Base-by-base conservation (phyloP, 768 basidiomycete species). In the Tricholoma hemisulphureum region DNA sequence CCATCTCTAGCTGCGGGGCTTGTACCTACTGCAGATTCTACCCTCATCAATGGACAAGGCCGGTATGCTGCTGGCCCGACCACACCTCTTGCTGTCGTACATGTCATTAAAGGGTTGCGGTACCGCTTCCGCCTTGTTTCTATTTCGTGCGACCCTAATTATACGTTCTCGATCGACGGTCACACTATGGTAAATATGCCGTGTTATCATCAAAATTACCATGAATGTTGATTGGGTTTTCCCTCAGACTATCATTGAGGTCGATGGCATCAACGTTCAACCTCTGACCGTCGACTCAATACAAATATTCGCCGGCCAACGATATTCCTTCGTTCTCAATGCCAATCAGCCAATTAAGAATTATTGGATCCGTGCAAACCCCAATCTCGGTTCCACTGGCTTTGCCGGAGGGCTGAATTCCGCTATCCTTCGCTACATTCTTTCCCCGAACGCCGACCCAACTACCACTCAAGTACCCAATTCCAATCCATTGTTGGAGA, bases 121-220 rank as follows among this genome's bases (percentile, higher is more conserved):
- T 80, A 80, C 58, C 75, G 80, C 20, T 77, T 80, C 64, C 78
- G 79, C 10, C 18, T 81, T 4, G 53, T 82, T 43, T 66, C 34
- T 63, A 71, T 75, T 53, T 71, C 73, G 6, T 78, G 77, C 64
- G 74, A 75, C 50, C 70, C 50, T 68, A 67, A 31, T 71, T 73
- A 67, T 59, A 57, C 31, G 8, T 71, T 72, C 58, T 68, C 64
- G 2, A 58, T 71, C 20, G 67, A 73, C 21, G 55, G 63, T 18
- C 75, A 75, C 39, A 68, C 67, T 2, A 61, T 74, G 73, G 66
- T 75, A 58, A 11, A 3, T 16, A 20, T 11, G 14, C 2, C 2
- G 4, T 23, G 24, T 21, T 43, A 2, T 9, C 1, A 2, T 2
- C 11, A 41, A 13, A 21, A 26, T 34, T 13, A 8, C 13, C 18